phyloP scores from a whole-genome alignment of 106 monocot species.

The Posidonia australis region DNA sequence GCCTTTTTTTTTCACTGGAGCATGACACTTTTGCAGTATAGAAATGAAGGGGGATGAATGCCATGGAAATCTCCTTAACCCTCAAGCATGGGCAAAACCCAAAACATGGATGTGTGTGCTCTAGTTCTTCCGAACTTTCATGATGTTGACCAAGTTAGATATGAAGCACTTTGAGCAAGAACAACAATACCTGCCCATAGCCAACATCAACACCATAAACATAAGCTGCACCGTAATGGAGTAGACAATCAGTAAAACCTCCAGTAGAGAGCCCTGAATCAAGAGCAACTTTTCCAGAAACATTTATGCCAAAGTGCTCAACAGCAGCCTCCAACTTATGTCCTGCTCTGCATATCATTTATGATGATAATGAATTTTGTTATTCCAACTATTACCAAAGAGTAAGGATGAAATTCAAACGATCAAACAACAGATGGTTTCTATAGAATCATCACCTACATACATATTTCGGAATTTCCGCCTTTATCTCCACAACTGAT shows the following conservation, averaged over 20 bases:
- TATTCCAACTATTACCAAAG: no score
- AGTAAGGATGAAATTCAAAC: background rate
- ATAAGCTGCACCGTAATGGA: conserved; percentile 83
- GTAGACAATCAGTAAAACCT: conserved; percentile 97
- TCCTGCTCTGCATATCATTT: conserved; percentile 75
- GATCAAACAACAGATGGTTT: background rate
- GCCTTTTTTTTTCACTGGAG: no score
- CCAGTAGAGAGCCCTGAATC: conserved; percentile 97
- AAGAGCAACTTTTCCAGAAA: conserved; percentile 81
- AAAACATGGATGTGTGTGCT: background rate
- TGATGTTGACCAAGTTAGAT: background rate
- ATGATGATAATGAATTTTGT: background rate
- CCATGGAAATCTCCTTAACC: background rate
- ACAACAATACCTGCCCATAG: conserved; percentile 63
- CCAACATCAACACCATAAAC: conserved; percentile 98
- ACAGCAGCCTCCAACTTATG: conserved; percentile 94
- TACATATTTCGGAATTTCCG: conserved; percentile 99
- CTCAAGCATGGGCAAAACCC: background rate
- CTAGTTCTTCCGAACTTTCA: background rate
- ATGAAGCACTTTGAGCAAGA: no score
- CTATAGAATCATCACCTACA: conserved; percentile 81
- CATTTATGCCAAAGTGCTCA: conserved; percentile 55
- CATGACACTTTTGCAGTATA: no score
- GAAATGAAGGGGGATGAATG: no score
- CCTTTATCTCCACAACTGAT: conserved; percentile 80